Evolutionary conservation across 1,284 basidiomycete species (phyloP).

Genomic region (Rhizopogon parksii): DNA sequence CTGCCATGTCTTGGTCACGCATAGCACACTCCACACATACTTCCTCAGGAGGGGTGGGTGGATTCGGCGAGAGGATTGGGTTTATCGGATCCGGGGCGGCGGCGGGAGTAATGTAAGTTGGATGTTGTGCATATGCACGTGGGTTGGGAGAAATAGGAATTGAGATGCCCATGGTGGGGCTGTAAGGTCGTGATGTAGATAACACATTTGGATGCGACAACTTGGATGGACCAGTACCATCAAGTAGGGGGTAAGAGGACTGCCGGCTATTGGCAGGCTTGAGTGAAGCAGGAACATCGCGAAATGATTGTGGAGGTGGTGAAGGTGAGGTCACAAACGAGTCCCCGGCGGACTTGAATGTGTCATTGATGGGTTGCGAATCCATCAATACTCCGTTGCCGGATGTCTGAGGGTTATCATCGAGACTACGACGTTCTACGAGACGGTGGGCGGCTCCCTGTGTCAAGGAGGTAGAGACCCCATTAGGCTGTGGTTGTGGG

Average conservation of each 20-base stretch:
- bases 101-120: conserved; percentile 63
- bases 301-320: conserved; percentile 18
- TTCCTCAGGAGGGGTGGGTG: conserved; percentile 58
- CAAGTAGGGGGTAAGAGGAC: conserved; percentile 35
- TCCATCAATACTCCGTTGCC: conserved; percentile 26
- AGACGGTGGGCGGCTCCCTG: conserved; percentile 36
- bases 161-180: conserved; percentile 29
- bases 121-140: conserved; percentile 65
- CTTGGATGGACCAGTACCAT: conserved; percentile 31
- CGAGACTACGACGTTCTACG: conserved; percentile 44
- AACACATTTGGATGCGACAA: conserved; percentile 30
- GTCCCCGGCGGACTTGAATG: conserved; percentile 27
- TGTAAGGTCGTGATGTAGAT: conserved; percentile 53
- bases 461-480: conserved; percentile 37
- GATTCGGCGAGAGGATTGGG: conserved; percentile 47
- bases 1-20: conserved; percentile 98
- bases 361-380: conserved; percentile 23
- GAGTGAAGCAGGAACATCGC: conserved; percentile 24
- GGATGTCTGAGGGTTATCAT: conserved; percentile 32
- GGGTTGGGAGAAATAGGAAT: conserved; percentile 57
- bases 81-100: conserved; percentile 50
- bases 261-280: conserved; percentile 40
- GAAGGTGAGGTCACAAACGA: conserved; percentile 15
- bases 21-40: conserved; percentile 97
- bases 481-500: conserved; percentile 22